Evolutionary conservation across 805 yeast genomes (phyloP).

Genomic region (Kluyveromyces starmeri): DNA sequence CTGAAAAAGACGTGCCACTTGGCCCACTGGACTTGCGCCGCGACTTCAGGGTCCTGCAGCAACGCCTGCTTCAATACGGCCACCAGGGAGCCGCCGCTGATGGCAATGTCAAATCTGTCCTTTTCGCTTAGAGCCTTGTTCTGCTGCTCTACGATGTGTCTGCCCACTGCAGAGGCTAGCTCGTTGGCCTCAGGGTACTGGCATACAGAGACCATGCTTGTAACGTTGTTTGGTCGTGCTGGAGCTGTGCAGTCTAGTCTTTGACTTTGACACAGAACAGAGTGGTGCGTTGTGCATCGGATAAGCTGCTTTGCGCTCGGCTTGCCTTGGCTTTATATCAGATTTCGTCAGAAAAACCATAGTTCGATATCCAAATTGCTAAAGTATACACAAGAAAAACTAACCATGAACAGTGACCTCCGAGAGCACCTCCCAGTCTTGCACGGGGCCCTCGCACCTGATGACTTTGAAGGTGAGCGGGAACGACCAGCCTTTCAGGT

Average conservation of each 20-base stretch:
- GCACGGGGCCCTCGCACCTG: conserved; percentile 61
- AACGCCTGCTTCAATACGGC: conserved; percentile 57
- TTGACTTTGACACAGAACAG: too few relatives aligned
- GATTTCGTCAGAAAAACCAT: too few relatives aligned
- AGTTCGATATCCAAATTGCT: too few relatives aligned
- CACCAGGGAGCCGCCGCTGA: conserved; percentile 88
- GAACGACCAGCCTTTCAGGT: conserved; percentile 45
- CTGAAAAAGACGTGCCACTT: conserved; percentile 79
- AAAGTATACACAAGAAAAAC: too few relatives aligned
- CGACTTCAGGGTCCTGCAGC: conserved; percentile 43
- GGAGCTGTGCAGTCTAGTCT: too few relatives aligned
- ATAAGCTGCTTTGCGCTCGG: too few relatives aligned
- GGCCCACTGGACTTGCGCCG: conserved; percentile 47
- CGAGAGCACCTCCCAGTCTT: conserved; percentile 60
- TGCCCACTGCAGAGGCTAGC: conserved; percentile 61
- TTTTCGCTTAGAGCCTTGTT: conserved; percentile 42
- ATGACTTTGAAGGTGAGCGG: conserved; percentile 58
- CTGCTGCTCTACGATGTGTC: conserved; percentile 53
- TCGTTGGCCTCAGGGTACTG: conserved; percentile 43
- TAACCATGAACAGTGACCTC: conserved; percentile 24
- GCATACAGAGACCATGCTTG: conserved; percentile 29
- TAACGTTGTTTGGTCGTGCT: too few relatives aligned
- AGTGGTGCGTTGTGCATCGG: too few relatives aligned
- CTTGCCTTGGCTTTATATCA: too few relatives aligned
- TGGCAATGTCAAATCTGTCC: conserved; percentile 58